Evolutionary conservation across 345 rosid genomes (phyloP).

Genomic region (Citropsis articulata): DNA sequence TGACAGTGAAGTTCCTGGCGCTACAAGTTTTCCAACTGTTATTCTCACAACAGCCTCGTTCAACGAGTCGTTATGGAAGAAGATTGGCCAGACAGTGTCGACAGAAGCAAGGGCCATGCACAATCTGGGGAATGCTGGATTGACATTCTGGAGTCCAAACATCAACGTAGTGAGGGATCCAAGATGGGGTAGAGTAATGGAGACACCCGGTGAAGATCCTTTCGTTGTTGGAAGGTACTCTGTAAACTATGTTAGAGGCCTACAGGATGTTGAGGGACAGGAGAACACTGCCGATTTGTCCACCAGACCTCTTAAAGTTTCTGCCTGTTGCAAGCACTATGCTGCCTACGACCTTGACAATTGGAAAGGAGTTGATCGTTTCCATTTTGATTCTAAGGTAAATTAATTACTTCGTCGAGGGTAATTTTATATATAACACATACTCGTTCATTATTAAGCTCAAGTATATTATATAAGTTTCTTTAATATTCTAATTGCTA

Average conservation of each 20-base stretch:
- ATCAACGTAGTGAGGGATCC: constrained; percentile 48
- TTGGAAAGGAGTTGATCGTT: constrained; percentile 36
- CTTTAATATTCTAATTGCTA: not conserved
- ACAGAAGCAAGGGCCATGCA: constrained; percentile 54
- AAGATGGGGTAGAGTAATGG: constrained; percentile 42
- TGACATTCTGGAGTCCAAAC: constrained; percentile 44
- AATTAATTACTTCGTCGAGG: too few relatives aligned
- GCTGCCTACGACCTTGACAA: constrained; percentile 44
- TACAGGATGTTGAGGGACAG: constrained; percentile 43
- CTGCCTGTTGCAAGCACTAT: constrained; percentile 46
- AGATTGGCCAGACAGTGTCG: constrained; percentile 43
- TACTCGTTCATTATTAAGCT: too few relatives aligned
- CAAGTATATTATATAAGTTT: not conserved
- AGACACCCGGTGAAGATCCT: constrained; percentile 54
- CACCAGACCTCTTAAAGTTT: constrained; percentile 42
- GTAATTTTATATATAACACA: too few relatives aligned
- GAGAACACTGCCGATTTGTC: constrained; percentile 9
- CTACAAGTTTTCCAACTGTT: constrained; percentile 44
- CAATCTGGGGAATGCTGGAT: constrained; percentile 43
- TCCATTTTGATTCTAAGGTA: constrained; percentile 31
- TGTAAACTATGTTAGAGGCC: constrained; percentile 38
- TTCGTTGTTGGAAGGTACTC: constrained; percentile 35
- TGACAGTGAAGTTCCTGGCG: constrained; percentile 27
- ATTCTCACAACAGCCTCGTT: constrained; percentile 39
- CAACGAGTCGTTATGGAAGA: constrained; percentile 39